Conservation (phyloP, 192 early-diverging fungal species). For the Coemansia sp. region DNA sequence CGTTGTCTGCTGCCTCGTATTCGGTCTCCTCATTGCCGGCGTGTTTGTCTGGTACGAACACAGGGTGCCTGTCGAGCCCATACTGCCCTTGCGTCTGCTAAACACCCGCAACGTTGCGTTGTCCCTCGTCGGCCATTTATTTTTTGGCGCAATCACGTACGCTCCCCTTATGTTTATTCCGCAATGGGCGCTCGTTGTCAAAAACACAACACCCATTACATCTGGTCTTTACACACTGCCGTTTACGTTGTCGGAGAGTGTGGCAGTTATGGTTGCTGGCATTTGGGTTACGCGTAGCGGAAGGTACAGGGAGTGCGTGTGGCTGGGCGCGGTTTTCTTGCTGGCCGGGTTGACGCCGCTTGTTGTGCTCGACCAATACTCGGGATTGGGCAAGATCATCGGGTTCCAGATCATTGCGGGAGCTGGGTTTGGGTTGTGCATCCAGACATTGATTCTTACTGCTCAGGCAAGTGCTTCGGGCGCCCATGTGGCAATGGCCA, state of each 20-base stretch:
- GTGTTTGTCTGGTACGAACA: conserved; percentile 62
- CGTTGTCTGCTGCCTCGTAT: conserved; percentile 48
- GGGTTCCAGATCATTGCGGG: conserved; percentile 68
- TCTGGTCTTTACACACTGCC: conserved; percentile 30
- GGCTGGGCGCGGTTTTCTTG: conserved; percentile 60
- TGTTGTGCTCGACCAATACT: conserved; percentile 49
- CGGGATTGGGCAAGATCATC: conserved; percentile 54
- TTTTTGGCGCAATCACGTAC: conserved; percentile 37
- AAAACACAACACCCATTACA: conserved; percentile 31
- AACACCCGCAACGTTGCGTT: conserved; percentile 44
- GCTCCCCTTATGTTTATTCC: conserved; percentile 38
- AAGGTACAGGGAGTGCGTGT: conserved; percentile 62
- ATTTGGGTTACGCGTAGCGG: conserved; percentile 57
- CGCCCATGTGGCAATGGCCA: conserved; percentile 63
- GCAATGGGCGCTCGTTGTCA: conserved; percentile 35
- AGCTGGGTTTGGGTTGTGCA: conserved; percentile 67
- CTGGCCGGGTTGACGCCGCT: conserved; percentile 62
- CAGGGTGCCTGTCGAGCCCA: conserved; percentile 51
- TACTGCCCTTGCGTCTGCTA: conserved; percentile 63
- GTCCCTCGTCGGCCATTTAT: conserved; percentile 16
- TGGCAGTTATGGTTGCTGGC: conserved; percentile 58
- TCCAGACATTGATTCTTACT: conserved; percentile 69
- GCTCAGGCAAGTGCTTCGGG: conserved; percentile 62
- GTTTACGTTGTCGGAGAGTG: conserved; percentile 15
- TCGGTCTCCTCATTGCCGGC: conserved; percentile 19